phyloP scores from a whole-genome alignment of 805 yeast genomes.

The Cyberlindnera euphorbiiphila region DNA sequence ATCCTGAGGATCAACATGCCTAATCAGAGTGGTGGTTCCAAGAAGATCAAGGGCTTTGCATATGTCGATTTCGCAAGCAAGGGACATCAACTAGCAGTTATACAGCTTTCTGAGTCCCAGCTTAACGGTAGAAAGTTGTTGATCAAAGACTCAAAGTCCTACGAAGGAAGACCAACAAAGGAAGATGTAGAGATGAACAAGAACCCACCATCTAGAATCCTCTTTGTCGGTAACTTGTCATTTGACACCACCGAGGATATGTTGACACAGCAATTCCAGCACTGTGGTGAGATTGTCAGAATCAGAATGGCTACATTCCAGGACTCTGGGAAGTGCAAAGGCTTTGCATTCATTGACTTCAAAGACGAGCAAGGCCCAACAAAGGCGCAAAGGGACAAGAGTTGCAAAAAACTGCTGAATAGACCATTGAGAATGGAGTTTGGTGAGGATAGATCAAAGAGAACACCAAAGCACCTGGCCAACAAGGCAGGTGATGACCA shows the following conservation, averaged over 20 bases:
- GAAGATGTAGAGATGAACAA: conserved; percentile 49
- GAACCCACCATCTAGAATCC: conserved; percentile 83
- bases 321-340: conserved; percentile 94
- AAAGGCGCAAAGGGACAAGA: conserved; percentile 69
- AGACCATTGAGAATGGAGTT: conserved; percentile 81
- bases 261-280: conserved; percentile 78
- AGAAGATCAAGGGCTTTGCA: conserved; percentile 79
- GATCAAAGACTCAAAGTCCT: conserved; percentile 76
- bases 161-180: conserved; percentile 80
- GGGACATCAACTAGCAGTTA: conserved; percentile 57
- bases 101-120: conserved; percentile 64
- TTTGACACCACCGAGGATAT: conserved; percentile 85
- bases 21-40: conserved; percentile 44
- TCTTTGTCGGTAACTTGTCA: conserved; percentile 90
- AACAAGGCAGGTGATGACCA: no score
- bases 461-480: conserved; percentile 31
- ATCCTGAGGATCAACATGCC: conserved; percentile 81
- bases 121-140: conserved; percentile 83
- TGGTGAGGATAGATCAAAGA: conserved; percentile 91
- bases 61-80: conserved; percentile 73
- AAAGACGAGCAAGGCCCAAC: conserved; percentile 77
- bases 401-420: conserved; percentile 61
- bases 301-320: conserved; percentile 98
- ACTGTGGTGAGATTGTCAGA: conserved; percentile 80
- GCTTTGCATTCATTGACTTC: conserved; percentile 91